Evolutionary conservation across 139 green algal genomes (phyloP), one percentile per base, ranked within the genome.

Genomic region (Chlamydomonas sp.): DNA sequence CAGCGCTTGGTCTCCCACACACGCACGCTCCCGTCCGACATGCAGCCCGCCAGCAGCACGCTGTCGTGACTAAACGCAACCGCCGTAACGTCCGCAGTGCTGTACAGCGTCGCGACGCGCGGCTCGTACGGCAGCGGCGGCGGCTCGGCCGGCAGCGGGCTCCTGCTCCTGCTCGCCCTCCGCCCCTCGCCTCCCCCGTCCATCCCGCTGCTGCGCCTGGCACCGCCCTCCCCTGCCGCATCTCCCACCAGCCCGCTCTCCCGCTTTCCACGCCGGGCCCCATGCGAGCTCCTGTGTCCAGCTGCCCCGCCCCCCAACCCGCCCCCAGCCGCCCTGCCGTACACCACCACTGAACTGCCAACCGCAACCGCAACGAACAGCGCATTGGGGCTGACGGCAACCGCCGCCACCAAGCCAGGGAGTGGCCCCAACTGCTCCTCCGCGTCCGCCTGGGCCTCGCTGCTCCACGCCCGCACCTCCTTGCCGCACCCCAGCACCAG

Each of bases 381-480:
- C 4, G 62, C 73, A 62, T 31, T 63, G 62, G 73, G 31, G 62
- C 72, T 87, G 61, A 15, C 62, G 4, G 63, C 83, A 4, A 87
- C 14, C 3, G 73, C 83, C 5, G 16, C 10, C 72, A 87, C 83
- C 14, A 68, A 31, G 4, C 31, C 16, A 1, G 49, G 15, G 68
- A 67, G 72, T 0, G 83, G 83, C 5, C 83, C 83, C 73, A 87
- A 49, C 49, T 73, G 83, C 18, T 61, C 62, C 16, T n/a, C 16
- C 58, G 72, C 31, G 73, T 87, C 83, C 2, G 62, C 18, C 61
- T 58, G n/a, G 4, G 31, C 58, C 57, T 58, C 57, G 10, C 64
- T 4, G 83, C 49, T 87, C 72, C 73, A 87, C 31, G 80, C 73
- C 8, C 74, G 8, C 83, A 87, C 83, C 72, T 87, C 83, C 31